Evolutionary conservation across 2,329 filamentous ascomycete genomes (phyloP), one percentile per base, ranked within the genome.

Genomic region (Sporothrix mexicana): DNA sequence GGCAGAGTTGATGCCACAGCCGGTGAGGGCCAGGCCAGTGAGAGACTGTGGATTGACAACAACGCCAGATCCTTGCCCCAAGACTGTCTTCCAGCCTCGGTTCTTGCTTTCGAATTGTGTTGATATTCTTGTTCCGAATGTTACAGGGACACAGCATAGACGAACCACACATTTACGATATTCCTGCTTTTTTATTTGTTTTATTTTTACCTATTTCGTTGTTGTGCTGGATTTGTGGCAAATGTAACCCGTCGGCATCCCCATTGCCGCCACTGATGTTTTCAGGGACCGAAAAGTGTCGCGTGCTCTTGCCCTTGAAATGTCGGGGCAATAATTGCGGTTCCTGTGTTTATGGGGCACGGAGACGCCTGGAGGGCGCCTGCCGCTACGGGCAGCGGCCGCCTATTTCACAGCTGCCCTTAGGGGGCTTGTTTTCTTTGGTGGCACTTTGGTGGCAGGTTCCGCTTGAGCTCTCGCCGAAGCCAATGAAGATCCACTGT

Each of bases 291-390:
- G 25, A 51, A 51, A 67, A 25, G 45, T 51, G 64, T 67, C 64
- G 64, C 64, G 64, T 67, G 64, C 64, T 30, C 45, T n/a, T 30
- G 36, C 45, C 43, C n/a, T 55, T 17, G 1, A 9, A n/a, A 41
- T 55, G 41, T 47, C 7, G 45, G 25, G 23, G 66, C 10, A 6
- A 41, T 69, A n/a, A 43, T 53, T 43, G 62, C 45, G 45, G n/a
- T 69, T 55, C 25, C 51, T 17, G 17, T 43, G 23, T 68, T 68
- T 68, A 68, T 53, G 47, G 66, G 25, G 47, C 23, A 15, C 64
- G 47, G 47, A 51, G 64, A 67, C 45, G 64, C 64, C 64, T 67
- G 45, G 62, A 51, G 64, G 43, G 64, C 68, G 61, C 41, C 36
- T 47, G 61, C 61, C 61, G 8, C 41, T 23, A 43, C 61, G n/a